phyloP scores from a whole-genome alignment of 352 stramenopile species.

The Phytophthora rubi region DNA sequence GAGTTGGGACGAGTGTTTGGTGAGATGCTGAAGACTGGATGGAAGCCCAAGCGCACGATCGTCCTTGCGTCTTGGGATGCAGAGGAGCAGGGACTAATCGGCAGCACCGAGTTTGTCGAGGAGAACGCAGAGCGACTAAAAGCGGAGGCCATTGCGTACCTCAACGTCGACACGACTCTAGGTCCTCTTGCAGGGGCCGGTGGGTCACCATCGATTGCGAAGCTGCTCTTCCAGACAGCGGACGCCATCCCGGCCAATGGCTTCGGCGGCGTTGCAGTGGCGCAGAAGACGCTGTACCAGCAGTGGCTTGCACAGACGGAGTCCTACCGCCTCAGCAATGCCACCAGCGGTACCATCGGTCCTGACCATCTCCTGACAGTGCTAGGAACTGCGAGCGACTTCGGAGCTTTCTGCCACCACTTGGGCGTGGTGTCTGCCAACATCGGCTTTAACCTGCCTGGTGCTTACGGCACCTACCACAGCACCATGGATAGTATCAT shows the following conservation, averaged over 20 bases:
- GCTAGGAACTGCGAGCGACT: constrained; percentile 67
- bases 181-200: constrained; percentile 57
- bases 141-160: constrained; percentile 72
- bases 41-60: constrained; percentile 76
- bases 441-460: constrained; percentile 51
- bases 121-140: constrained; percentile 58
- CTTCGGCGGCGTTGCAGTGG: constrained; percentile 33
- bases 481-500: constrained; percentile 84
- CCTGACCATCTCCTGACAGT: constrained; percentile 53
- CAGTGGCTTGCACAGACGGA: constrained; percentile 46
- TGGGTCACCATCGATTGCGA: constrained; percentile 73
- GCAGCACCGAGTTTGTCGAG: constrained; percentile 86
- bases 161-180: constrained; percentile 86
- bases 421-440: constrained; percentile 80
- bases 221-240: constrained; percentile 59
- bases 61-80: constrained; percentile 86
- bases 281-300: constrained; percentile 41
- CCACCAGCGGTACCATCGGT: constrained; percentile 33
- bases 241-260: constrained; percentile 62
- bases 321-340: constrained; percentile 28
- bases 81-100: constrained; percentile 86
- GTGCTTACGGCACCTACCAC: constrained; percentile 79
- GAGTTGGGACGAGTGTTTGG: constrained; percentile 79
- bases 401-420: constrained; percentile 81
- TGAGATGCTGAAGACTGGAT: constrained; percentile 65